These are phyloP conservation scores for Ambrosia trifida DNA, from an alignment of 129 eudicot species.

Conservation along the genomic window DNA sequence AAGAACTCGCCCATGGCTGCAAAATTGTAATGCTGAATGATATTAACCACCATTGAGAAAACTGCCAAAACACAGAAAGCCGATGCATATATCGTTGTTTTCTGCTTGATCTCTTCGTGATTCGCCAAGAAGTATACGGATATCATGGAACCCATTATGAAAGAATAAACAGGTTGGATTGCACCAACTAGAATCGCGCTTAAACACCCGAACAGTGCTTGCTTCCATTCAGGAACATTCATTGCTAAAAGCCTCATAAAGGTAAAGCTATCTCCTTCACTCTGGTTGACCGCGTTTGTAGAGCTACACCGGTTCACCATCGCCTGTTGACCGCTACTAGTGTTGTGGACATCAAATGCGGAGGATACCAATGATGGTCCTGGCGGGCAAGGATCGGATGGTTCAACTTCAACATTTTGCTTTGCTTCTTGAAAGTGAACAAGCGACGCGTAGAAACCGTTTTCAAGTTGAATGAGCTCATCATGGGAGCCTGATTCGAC, in stretches of 20 bases:
- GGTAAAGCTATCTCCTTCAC: slow-evolving; percentile 22
- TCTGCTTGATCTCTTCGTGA: slow-evolving; percentile 60
- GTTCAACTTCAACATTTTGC: slow-evolving; percentile 28
- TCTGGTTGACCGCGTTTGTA: slow-evolving; percentile 45
- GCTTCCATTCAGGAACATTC: slow-evolving; percentile 92
- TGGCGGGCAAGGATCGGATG: not conserved
- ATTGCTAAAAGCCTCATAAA: slow-evolving; percentile 76
- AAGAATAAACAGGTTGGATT: slow-evolving; percentile 77
- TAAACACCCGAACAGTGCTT: slow-evolving; percentile 58
- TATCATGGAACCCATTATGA: slow-evolving; percentile 83
- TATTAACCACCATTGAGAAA: slow-evolving; percentile 54
- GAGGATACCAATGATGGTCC: slow-evolving; percentile 35
- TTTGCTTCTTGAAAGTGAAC: slow-evolving; percentile 69
- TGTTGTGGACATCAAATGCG: slow-evolving; percentile 37
- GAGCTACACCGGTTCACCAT: slow-evolving; percentile 69
- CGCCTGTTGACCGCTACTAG: slow-evolving; percentile 64
- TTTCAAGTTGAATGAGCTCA: slow-evolving; percentile 51
- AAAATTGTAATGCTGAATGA: slow-evolving; percentile 77
- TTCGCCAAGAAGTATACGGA: slow-evolving; percentile 73
- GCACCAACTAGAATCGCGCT: slow-evolving; percentile 75
- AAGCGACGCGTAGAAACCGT: slow-evolving; percentile 70
- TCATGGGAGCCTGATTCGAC: slow-evolving; percentile 78
- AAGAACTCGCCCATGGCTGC: slow-evolving; percentile 93
- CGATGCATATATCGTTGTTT: slow-evolving; percentile 59
- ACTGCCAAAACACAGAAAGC: slow-evolving; percentile 69